These are phyloP conservation scores for Taiwanofungus camphoratus DNA, from an alignment of 1,284 basidiomycete genomes.

Conservation along the genomic window DNA sequence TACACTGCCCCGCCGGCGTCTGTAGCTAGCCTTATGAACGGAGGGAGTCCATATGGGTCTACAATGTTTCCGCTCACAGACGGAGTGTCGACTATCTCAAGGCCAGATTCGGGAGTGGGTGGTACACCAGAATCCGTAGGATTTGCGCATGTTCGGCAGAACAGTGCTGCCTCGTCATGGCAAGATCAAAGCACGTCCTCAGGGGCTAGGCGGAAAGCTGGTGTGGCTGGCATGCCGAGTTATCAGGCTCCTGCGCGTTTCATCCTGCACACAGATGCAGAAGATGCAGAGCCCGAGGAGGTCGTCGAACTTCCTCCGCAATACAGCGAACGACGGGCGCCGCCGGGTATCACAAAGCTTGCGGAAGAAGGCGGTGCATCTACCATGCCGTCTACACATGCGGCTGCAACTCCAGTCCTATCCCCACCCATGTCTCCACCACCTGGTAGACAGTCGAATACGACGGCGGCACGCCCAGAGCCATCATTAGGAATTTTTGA, in stretches of 20 bases:
- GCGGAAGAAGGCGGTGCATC: neutral
- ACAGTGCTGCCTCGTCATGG: slow-evolving; percentile 7
- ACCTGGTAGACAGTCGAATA: neutral
- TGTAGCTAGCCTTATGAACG: slow-evolving; percentile 1
- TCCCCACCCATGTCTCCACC: neutral
- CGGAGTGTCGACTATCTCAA: slow-evolving; percentile 4
- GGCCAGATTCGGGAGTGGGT: slow-evolving; percentile 1
- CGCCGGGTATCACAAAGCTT: slow-evolving; percentile 6
- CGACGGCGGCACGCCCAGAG: neutral
- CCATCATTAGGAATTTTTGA: slow-evolving; percentile 8
- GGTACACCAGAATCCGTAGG: slow-evolving; percentile 1
- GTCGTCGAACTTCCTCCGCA: slow-evolving; percentile 72
- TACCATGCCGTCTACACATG: neutral
- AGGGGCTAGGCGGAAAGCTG: slow-evolving; percentile 43
- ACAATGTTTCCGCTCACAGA: neutral
- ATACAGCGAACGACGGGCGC: slow-evolving; percentile 49
- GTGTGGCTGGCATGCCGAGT: slow-evolving; percentile 37
- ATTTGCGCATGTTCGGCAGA: neutral
- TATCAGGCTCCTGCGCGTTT: slow-evolving; percentile 46
- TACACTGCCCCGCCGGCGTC: neutral
- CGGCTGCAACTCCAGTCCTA: neutral
- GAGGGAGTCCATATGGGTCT: slow-evolving; percentile 2
- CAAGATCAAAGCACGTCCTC: slow-evolving; percentile 25
- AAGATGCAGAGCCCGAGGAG: too few relatives aligned
- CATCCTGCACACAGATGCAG: slow-evolving; percentile 66